Base-by-base conservation (phyloP, 2,329 filamentous ascomycete genomes). In the Chalara sp. region DNA sequence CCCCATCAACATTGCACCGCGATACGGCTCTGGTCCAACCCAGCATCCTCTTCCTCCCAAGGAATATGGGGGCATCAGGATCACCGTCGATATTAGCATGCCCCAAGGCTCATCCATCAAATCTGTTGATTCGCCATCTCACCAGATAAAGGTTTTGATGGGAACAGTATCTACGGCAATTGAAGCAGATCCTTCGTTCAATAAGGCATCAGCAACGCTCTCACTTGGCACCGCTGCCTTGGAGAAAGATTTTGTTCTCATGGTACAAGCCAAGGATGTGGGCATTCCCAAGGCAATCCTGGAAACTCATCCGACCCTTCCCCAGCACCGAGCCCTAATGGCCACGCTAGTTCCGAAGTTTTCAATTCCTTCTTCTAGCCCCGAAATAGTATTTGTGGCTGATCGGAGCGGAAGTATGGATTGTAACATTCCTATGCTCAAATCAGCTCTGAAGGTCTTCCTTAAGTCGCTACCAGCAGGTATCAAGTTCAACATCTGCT, bases 361-460 rank as follows among this genome's bases (percentile, higher is more conserved):
- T 66, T 71, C 72, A n/a, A 68, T 87, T 0, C 78, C 80, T 0
- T 62, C 74, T 0, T 70, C 74, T 6, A 67, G 64, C 49, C 71
- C 73, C 4, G 86, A 90, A 61, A 75, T 90, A 28, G 78, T 89
- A 13, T 89, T 90, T 57, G 69, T 90, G 5, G 84, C 82, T 50
- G 86, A 90, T 63, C 76, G 84, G 47, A 87, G 83, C 50, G 84
- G 83, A 0, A 86, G 82, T 52, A 86, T 86, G 83, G 30, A 41
- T 0, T 55, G 56, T 5, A 78, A 75, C 39, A 84, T 85, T 1
- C 55, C 58, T 0, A 74, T 80, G 32, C 70, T 84, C 3, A 68
- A 73, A 29, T 67, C 73, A 1, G 81, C 82, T 0, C 69, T 87
- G 28, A 73, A 76, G 5, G 69, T 86, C 28, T 86, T 87, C 57